These are phyloP conservation scores for Martiniozyma asiatica DNA, from an alignment of 1,139 yeast species.

Conservation along the genomic window DNA sequence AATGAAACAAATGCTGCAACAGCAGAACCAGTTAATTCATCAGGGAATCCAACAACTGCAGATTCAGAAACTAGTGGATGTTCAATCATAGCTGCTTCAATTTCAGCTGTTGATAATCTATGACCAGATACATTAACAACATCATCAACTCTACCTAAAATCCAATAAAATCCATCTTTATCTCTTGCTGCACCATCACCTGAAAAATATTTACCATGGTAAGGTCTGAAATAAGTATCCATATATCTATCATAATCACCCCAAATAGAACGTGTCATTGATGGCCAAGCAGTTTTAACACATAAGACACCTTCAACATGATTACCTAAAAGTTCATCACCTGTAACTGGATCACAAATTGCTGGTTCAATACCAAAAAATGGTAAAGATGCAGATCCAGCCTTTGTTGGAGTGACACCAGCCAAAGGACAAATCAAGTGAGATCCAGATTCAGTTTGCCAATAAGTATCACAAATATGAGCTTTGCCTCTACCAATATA, in stretches of 20 bases:
- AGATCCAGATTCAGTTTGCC: slow-evolving; percentile 80
- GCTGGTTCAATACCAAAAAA: slow-evolving; percentile 63
- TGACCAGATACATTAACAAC: slow-evolving; percentile 77
- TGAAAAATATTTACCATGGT: slow-evolving; percentile 58
- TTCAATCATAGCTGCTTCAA: slow-evolving; percentile 68
- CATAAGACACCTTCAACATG: slow-evolving; percentile 70
- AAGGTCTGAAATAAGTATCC: slow-evolving; percentile 63
- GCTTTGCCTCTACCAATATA: slow-evolving; percentile 65
- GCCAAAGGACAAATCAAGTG: slow-evolving; percentile 65
- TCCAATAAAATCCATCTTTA: slow-evolving; percentile 68
- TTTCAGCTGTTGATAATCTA: slow-evolving; percentile 70
- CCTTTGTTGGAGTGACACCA: slow-evolving; percentile 63
- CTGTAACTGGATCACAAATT: slow-evolving; percentile 61
- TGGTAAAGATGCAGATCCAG: slow-evolving; percentile 72
- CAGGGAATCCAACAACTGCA: slow-evolving; percentile 74
- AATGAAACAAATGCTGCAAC: slow-evolving; percentile 72
- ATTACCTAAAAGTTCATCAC: slow-evolving; percentile 48
- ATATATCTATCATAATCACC: slow-evolving; percentile 54
- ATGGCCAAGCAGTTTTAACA: slow-evolving; percentile 65
- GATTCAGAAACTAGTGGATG: slow-evolving; percentile 60
- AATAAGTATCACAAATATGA: slow-evolving; percentile 68
- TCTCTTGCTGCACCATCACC: slow-evolving; percentile 83
- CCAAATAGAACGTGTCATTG: slow-evolving; percentile 68
- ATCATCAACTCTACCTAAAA: slow-evolving; percentile 72
- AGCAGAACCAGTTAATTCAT: slow-evolving; percentile 74